Base-by-base conservation (phyloP, 78 protist species). In the Dictyostelium purpureum region DNA sequence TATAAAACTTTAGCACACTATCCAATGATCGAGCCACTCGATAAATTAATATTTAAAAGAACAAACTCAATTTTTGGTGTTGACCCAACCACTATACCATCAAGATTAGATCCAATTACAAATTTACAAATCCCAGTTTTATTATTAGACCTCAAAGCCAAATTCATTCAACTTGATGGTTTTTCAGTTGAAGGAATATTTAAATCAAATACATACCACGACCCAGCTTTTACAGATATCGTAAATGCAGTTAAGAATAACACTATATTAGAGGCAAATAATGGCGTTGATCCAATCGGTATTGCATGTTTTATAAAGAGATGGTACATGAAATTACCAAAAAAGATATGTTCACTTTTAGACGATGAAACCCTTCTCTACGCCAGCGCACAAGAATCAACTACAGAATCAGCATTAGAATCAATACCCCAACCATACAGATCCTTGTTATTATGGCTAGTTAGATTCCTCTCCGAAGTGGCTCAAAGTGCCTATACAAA, bases 21-120 rank as follows among this genome's bases (percentile, higher is more conserved):
- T 47, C 75, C 92, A 59, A 69, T 69, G 76, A 73, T 85, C 10
- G 92, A 85, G 37, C 92, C 92, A 56, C 18, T 85, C 65, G 82
- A 85, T 61, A 85, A 85, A 57, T 43, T 85, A 54, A 49, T 85
- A 16, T 85, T 85, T 59, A 85, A 85, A 33, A 54, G 92, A 51
- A 85, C 92, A 31, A 85, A 85, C 45, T n/a, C 71, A 24, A 52
- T 85, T 16, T 85, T 85, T 73, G 81, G 81, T 5, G 56, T 85
- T 19, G 49, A 33, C 21, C 92, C 92, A 59, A 7, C 49, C 2
- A 26, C 40, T 0, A 77, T 85, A 0, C 42, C 42, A 10, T 51
- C 49, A 16, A 45, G 7, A 16, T 33, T 85, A 18, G 92, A 85
- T 47, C 81, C 80, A 10, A 45, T 4, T 0, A 73, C 82, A 11